Base-by-base conservation (phyloP, 495 filamentous ascomycete genomes). In the Trichoderma asperelloides region DNA sequence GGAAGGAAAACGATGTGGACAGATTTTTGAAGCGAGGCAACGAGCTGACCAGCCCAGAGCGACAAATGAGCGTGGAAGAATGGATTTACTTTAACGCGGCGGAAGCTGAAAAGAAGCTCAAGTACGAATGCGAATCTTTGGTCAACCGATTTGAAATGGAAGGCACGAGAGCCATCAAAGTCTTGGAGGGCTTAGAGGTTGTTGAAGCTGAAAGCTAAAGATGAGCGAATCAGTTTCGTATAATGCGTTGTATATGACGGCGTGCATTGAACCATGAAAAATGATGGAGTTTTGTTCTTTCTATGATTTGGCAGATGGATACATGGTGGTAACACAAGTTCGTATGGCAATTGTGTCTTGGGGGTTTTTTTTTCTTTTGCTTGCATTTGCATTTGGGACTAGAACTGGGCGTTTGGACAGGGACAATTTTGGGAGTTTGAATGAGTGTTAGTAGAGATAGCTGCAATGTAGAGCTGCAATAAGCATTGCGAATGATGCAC, bases 31-130 rank as follows among this genome's bases (percentile, higher is more conserved):
- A 73, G 11, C 84, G 83, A 68, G 81, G 79, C 15, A 71, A 67
- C 30, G 82, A 83, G n/a, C 75, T 98, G 69, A 88, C 86, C 1
- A 89, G 81, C 68, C 87, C 87, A 0, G 94, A 97, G 79, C 92
- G 89, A 80, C 84, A 84, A 47, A 93, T 98, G 91, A 91, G 87
- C 0, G 92, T 98, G 2, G 91, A 96, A 74, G 88, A 96, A 76
- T 98, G 95, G 95, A 88, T 98, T 57, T 78, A 83, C 65, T 86
- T 84, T 78, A 94, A 93, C 73, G 93, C 94, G 5, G 83, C 84
- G 70, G 79, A 86, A 69, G 92, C 88, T 1, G 92, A 97, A 78
- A 86, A 89, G 72, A 87, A 85, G 72, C 75, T 98, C 66, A 89
- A 87, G 70, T 74, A 78, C 40, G 90, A 94, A 75, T 96, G 92